Percentiles rank a stretch among this genome's conserved stretches.
Conservation (phyloP, 495 filamentous ascomycete species). For the Penicillium cinerascens region DNA sequence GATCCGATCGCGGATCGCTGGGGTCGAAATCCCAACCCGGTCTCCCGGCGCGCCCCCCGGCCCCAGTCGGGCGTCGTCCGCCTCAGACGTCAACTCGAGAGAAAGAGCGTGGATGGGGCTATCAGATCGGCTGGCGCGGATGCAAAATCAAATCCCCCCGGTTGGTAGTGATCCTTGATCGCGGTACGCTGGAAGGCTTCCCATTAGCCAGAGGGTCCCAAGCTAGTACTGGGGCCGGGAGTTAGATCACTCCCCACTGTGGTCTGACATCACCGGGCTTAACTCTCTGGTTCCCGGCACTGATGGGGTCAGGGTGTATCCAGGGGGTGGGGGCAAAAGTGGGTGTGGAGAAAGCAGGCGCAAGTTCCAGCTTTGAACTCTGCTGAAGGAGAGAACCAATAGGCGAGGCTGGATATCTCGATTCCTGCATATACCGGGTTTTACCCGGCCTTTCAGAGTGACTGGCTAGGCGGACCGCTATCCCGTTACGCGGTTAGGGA, state of each 20-base stretch:
- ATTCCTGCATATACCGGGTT: constrained; percentile 4
- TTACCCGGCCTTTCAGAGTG: neutral
- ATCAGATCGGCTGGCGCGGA: constrained; percentile 29
- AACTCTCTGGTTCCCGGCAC: neutral
- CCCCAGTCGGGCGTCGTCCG: neutral
- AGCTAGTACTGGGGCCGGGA: constrained; percentile 1
- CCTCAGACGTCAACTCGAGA: neutral
- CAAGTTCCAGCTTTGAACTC: constrained; percentile 1
- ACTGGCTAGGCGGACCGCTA: constrained; percentile 13
- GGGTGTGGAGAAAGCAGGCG: neutral
- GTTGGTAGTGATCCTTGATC: constrained; percentile 17
- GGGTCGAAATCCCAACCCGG: constrained; percentile 15
- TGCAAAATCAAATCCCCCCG: constrained; percentile 15
- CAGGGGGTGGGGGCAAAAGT: neutral
- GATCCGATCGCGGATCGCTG: constrained; percentile 14
- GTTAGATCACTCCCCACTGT: neutral
- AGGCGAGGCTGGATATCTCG: constrained; percentile 1
- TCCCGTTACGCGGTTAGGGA: neutral
- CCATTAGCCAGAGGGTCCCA: constrained; percentile 12
- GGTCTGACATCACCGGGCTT: constrained; percentile 14
- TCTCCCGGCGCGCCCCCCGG: constrained; percentile 1
- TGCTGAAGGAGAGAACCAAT: constrained; percentile 1
- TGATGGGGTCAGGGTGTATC: neutral
- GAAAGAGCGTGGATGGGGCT: too few relatives aligned
- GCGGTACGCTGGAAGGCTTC: constrained; percentile 18